Conservation (phyloP, 345 rosid genomes). For the Linum usitatissimum region DNA sequence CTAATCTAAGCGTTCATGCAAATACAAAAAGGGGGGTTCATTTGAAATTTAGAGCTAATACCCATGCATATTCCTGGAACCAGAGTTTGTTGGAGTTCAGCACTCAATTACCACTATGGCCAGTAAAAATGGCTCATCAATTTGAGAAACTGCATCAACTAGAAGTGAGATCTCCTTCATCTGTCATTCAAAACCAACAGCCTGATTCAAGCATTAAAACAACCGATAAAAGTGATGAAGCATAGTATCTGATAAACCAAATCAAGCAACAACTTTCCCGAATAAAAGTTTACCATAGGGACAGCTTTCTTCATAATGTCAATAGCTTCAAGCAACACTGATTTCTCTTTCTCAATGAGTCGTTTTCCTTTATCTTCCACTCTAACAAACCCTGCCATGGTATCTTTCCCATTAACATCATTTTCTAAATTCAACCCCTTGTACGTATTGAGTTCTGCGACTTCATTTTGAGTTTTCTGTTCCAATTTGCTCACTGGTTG, state of each 20-base stretch:
- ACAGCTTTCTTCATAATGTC: constrained; percentile 69
- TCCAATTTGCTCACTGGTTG: constrained; percentile 17
- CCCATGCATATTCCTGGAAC: constrained; percentile 88
- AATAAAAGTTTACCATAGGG: constrained; percentile 75
- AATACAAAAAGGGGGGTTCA: constrained; percentile 21
- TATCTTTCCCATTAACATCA: constrained; percentile 19
- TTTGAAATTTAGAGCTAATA: constrained; percentile 81
- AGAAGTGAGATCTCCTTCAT: constrained; percentile 96
- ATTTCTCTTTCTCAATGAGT: constrained; percentile 59
- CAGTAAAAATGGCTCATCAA: constrained; percentile 93
- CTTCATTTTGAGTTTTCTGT: constrained; percentile 20
- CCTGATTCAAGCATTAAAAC: constrained; percentile 27
- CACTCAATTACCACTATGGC: constrained; percentile 99
- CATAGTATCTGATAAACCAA: constrained; percentile 21
- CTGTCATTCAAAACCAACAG: constrained; percentile 35
- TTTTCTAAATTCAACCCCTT: constrained; percentile 15
- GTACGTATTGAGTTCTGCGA: constrained; percentile 14
- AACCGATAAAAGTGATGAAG: constrained; percentile 15
- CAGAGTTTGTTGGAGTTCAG: constrained; percentile 97
- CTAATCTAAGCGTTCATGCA: constrained; percentile 23
- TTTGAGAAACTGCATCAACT: constrained; percentile 70
- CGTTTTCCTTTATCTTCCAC: constrained; percentile 62
- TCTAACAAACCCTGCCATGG: constrained; percentile 46
- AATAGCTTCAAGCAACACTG: constrained; percentile 47
- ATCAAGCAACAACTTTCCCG: constrained; percentile 40